phyloP scores from a whole-genome alignment of 306 rosid genomes.

The Fagus crenata region DNA sequence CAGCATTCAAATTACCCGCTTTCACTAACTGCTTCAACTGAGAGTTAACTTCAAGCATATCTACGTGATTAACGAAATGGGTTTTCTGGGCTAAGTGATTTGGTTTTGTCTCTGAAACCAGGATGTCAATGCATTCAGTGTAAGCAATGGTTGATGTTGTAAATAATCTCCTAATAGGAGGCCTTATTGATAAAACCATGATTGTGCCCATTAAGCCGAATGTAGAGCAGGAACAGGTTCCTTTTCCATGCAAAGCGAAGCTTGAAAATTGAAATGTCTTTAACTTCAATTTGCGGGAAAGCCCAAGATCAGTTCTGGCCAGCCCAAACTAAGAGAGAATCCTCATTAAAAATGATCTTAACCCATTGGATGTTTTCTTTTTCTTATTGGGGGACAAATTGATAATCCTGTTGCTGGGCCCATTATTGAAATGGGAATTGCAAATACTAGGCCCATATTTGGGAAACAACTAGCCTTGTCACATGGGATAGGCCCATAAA shows the following conservation, averaged over 20 bases:
- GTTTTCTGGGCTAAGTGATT: conserved; percentile 25
- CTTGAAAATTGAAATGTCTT: conserved; percentile 3
- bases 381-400: too few relatives aligned
- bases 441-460: too few relatives aligned
- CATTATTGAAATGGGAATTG: too few relatives aligned
- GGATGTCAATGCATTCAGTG: conserved; percentile 19
- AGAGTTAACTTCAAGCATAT: conserved; percentile 50
- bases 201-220: conserved; percentile 11
- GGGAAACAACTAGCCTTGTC: too few relatives aligned
- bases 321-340: too few relatives aligned
- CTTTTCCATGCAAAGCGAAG: not conserved
- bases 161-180: conserved; percentile 33
- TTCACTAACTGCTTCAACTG: conserved; percentile 53
- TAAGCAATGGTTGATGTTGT: conserved; percentile 31
- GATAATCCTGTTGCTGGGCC: too few relatives aligned
- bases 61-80: conserved; percentile 27
- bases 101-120: conserved; percentile 15
- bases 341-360: too few relatives aligned
- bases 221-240: too few relatives aligned
- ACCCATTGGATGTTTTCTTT: too few relatives aligned
- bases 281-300: not conserved
- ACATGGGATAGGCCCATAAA: too few relatives aligned
- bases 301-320: not conserved
- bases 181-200: conserved; percentile 28
- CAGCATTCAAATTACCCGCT: conserved; percentile 42